phyloP scores from a whole-genome alignment of 2,329 filamentous ascomycete genomes.

The Xylaria sp. region DNA sequence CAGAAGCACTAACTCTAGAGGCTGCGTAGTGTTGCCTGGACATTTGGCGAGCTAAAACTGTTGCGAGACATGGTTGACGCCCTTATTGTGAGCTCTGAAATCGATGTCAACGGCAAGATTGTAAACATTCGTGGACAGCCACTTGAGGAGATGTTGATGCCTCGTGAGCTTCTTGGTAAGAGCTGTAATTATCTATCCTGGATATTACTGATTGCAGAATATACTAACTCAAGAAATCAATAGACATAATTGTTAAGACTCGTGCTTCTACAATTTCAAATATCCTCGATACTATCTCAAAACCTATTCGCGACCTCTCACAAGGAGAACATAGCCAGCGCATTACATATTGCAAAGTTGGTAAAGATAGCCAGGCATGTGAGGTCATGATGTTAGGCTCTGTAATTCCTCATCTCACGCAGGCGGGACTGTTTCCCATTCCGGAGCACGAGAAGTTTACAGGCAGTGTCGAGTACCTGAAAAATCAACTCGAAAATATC shows the following conservation, averaged over 20 bases:
- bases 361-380: constrained; percentile 38
- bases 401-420: constrained; percentile 34
- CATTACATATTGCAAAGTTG: constrained; percentile 40
- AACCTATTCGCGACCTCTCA: constrained; percentile 34
- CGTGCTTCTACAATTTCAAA: constrained; percentile 36
- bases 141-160: constrained; percentile 42
- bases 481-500: constrained; percentile 35
- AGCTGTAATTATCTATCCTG: neutral
- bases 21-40: constrained; percentile 41
- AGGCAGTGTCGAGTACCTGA: constrained; percentile 40
- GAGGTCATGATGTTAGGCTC: constrained; percentile 47
- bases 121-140: constrained; percentile 38
- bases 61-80: constrained; percentile 43
- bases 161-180: constrained; percentile 42
- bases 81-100: constrained; percentile 40
- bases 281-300: constrained; percentile 36
- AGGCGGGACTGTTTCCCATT: constrained; percentile 40
- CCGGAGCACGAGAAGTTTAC: constrained; percentile 37
- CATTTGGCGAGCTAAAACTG: constrained; percentile 41
- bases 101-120: constrained; percentile 40
- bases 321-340: constrained; percentile 7
- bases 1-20: constrained; percentile 13
- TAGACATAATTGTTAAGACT: constrained; percentile 36
- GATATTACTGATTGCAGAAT: neutral
- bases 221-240: constrained; percentile 7